Evolutionary conservation across 257 asterid species (phyloP), one percentile per base, ranked within the genome.

Genomic region (Schizonepeta tenuifolia): DNA sequence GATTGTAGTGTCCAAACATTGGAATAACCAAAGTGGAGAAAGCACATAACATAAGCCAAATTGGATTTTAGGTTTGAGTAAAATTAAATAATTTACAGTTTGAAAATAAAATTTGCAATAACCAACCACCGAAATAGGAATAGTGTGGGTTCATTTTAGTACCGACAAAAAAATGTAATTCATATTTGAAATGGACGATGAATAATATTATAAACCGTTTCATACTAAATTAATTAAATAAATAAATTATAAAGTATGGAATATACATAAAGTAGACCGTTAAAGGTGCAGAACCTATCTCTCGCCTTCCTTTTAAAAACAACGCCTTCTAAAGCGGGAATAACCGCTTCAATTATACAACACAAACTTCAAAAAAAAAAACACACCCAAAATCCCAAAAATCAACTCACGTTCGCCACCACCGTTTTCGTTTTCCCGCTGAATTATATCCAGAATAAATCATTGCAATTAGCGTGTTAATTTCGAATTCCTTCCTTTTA

Each of bases 251-350:
- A 9, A 15, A 21, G 17, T 4, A 15, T 6, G 9, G 41, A 1
- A 3, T 13, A 40, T 3, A 28, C 36, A 31, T 5, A 15, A 21
- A 65, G 56, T 12, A 43, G 40, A 65, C 41, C 70, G 70, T 46
- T 65, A 65, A 65, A 65, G 26, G 56, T 44, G 70, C 70, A 14
- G 41, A 43, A 22, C 70, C 69, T 24, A 7, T 60, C 12, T 20
- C 4, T 7, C 8, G 15, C 59, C n/a, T 24, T 26, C 7, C 22
- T 49, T 82, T 72, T 38, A 77, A 66, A 31, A 72, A 64, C 61
- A 72, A 79, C 69, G 83, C 82, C 90, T 78, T 20, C 50, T 53
- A 81, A 73, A 76, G 86, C 90, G 90, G 88, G 89, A 87, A 81
- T 67, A 84, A 84, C 86, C 76, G 77, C 80, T 80, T 79, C 61